phyloP scores from a whole-genome alignment of 495 filamentous ascomycete species.

The Aspergillus ellipticus region DNA sequence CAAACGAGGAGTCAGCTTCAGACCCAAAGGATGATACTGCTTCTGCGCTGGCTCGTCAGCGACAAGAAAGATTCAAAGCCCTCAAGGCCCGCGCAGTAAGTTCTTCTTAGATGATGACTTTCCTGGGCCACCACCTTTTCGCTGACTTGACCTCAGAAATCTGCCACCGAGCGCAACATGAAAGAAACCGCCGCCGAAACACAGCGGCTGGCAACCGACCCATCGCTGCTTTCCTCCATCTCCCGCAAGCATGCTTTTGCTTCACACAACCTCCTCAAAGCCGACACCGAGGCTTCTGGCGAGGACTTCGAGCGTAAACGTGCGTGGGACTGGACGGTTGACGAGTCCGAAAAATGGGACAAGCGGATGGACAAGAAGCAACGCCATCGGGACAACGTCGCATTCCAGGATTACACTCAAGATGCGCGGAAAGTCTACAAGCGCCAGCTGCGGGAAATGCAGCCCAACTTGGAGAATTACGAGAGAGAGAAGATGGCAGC shows the following conservation, averaged over 20 bases:
- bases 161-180: conserved; percentile 70
- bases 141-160: conserved; percentile 50
- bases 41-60: conserved; percentile 30
- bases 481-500: conserved; percentile 79
- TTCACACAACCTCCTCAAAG: conserved; percentile 88
- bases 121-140: not conserved
- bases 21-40: conserved; percentile 27
- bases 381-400: conserved; percentile 74
- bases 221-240: conserved; percentile 64
- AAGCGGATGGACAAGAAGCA: conserved; percentile 82
- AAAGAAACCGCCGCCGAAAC: conserved; percentile 82
- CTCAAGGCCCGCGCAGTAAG: conserved; percentile 73
- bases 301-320: conserved; percentile 97
- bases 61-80: conserved; percentile 64
- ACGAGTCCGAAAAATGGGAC: conserved; percentile 93
- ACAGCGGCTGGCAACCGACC: conserved; percentile 73
- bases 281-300: conserved; percentile 76
- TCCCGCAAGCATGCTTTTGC: conserved; percentile 80
- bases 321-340: conserved; percentile 97
- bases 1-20: not conserved
- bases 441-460: conserved; percentile 72
- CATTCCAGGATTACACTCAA: conserved; percentile 85
- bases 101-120: not conserved
- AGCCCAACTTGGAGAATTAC: conserved; percentile 71
- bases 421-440: conserved; percentile 92